Evolutionary conservation across 202 grass and related monocot species (phyloP), one percentile per base, ranked within the genome.

Genomic region (Eragrostis tef): DNA sequence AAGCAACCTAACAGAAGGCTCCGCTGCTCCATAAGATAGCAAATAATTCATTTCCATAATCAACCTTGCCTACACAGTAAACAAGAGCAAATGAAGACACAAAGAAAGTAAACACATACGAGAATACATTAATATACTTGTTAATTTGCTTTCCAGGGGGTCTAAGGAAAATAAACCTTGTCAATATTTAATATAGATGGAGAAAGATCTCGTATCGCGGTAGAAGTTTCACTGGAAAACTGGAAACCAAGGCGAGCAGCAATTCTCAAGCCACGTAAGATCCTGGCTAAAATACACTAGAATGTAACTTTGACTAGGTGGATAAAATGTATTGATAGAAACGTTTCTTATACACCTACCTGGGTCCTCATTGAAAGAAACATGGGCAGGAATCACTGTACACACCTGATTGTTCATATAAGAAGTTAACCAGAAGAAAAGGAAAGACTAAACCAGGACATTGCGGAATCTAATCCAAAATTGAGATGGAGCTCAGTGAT

Each of bases 181-280:
- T 74, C 49, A 6, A 98, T 84, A 83, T 54, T 62, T 49, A 53
- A 72, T 87, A 98, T 77, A 64, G 84, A 93, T 7, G 86, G 84
- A 85, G 88, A 94, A 84, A 91, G 79, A 77, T 85, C 72, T 1
- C 19, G 78, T 82, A 93, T 87, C 41, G 92, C 94, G 71, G 69
- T 79, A 46, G 84, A 84, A 83, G 90, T 91, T 85, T 93, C 92
- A 52, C 83, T 84, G 64, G 92, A 94, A 87, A 98, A 89, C 61
- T 70, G 81, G 57, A 98, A 91, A 78, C 88, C 92, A 81, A 98
- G 90, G 39, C 92, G 88, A 79, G 67, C 90, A 79, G 78, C 95
- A 93, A 98, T 89, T 93, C 95, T 91, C 64, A 98, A 91, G 71
- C 92, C 92, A 84, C 95, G 86, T 85, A 98, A 91, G 82, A 94